Conservation (phyloP, 257 asterid species). For the Hygrophila difformis region DNA sequence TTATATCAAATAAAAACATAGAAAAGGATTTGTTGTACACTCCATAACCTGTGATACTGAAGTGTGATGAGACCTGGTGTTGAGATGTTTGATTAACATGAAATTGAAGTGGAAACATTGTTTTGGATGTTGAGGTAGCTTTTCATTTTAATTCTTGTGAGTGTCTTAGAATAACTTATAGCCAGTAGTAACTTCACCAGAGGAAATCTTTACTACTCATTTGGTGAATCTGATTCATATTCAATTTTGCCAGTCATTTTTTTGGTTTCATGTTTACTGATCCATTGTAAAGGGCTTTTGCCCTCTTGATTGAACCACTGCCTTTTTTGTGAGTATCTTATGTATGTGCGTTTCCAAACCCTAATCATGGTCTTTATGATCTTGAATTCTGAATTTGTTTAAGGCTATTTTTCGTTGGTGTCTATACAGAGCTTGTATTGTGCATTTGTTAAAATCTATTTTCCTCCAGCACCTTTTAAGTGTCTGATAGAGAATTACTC, state of each 20-base stretch:
- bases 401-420: constrained; percentile 9
- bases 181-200: neutral
- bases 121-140: neutral
- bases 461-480: constrained; percentile 1
- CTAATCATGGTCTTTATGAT: constrained; percentile 6
- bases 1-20: neutral
- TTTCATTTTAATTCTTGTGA: neutral
- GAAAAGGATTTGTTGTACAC: neutral
- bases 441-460: too few species aligned
- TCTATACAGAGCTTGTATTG: too few species aligned
- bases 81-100: neutral
- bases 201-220: neutral
- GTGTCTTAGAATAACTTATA: neutral
- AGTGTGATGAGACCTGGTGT: neutral
- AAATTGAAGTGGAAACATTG: neutral
- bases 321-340: too few species aligned
- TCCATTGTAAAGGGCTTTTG: neutral
- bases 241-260: neutral
- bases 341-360: neutral
- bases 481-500: constrained; percentile 4
- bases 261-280: neutral
- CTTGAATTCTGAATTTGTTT: constrained; percentile 1
- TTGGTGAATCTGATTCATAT: neutral
- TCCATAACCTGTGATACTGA: neutral
- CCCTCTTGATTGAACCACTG: too few species aligned